Evolutionary conservation across 495 filamentous ascomycete species (phyloP).

Genomic region (Aspergillus homomorphus): DNA sequence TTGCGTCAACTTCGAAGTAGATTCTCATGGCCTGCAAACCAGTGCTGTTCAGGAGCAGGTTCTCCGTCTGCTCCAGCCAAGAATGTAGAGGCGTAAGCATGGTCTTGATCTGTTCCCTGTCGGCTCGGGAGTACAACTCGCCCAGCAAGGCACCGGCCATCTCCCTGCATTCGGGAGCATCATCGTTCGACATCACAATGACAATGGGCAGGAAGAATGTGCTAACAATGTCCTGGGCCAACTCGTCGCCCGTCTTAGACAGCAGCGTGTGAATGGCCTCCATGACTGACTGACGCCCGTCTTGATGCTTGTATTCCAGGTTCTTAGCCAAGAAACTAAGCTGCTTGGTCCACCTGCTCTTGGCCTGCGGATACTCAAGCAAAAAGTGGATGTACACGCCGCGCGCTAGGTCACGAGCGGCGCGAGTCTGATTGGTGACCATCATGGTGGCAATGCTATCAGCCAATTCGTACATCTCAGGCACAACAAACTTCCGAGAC

Average conservation of each 20-base stretch:
- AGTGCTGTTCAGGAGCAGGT: constrained; percentile 63
- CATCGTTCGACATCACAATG: constrained; percentile 82
- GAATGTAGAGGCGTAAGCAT: constrained; percentile 66
- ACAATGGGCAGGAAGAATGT: constrained; percentile 85
- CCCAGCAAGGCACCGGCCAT: constrained; percentile 78
- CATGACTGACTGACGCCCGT: constrained; percentile 86
- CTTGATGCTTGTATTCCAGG: constrained; percentile 80
- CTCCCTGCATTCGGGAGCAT: constrained; percentile 77
- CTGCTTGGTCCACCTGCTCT: constrained; percentile 82
- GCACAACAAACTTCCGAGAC: constrained; percentile 76
- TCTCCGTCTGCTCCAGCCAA: constrained; percentile 74
- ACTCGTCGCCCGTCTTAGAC: constrained; percentile 73
- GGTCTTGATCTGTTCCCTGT: constrained; percentile 64
- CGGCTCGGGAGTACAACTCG: constrained; percentile 73
- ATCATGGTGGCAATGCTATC: constrained; percentile 88
- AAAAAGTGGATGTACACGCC: constrained; percentile 92
- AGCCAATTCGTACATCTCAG: constrained; percentile 84
- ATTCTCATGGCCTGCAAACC: constrained; percentile 78
- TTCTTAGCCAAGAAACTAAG: constrained; percentile 85
- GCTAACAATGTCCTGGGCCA: constrained; percentile 75
- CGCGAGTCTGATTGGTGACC: constrained; percentile 89
- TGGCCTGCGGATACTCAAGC: constrained; percentile 89
- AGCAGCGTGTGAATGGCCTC: constrained; percentile 82
- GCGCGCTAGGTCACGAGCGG: constrained; percentile 79
- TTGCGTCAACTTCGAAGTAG: constrained; percentile 69